Evolutionary conservation across 2,329 filamentous ascomycete genomes (phyloP).

Genomic region (Colletotrichum higginsianum): DNA sequence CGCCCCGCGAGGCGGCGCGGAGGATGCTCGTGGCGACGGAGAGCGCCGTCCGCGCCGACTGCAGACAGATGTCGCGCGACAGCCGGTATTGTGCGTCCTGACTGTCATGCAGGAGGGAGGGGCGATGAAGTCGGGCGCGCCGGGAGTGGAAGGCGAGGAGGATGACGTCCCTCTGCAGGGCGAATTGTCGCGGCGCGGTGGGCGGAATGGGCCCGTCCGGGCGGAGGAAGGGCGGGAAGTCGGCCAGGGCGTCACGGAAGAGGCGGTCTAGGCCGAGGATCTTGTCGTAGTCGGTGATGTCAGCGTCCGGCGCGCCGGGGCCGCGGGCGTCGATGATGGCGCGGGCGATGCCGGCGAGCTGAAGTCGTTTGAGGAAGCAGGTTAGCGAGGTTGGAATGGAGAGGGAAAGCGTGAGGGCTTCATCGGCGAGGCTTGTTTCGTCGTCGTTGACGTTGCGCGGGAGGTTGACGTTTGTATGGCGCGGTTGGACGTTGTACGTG

Average conservation of each 20-base stretch:
- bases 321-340: slow-evolving; percentile 52
- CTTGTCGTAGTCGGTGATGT: slow-evolving; percentile 50
- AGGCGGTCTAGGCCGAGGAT: slow-evolving; percentile 52
- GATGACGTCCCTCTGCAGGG: slow-evolving; percentile 45
- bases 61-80: slow-evolving; percentile 44
- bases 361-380: slow-evolving; percentile 56
- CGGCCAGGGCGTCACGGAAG: slow-evolving; percentile 43
- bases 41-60: slow-evolving; percentile 47
- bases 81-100: slow-evolving; percentile 23
- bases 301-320: slow-evolving; percentile 46
- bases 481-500: slow-evolving; percentile 55
- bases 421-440: slow-evolving; percentile 51
- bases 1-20: slow-evolving; percentile 14
- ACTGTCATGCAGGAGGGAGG: slow-evolving; percentile 46
- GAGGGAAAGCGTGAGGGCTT: slow-evolving; percentile 49
- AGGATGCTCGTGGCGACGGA: slow-evolving; percentile 44
- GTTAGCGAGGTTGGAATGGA: slow-evolving; percentile 54
- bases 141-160: slow-evolving; percentile 46
- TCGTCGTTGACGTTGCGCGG: slow-evolving; percentile 57
- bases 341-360: slow-evolving; percentile 55
- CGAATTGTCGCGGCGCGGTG: slow-evolving; percentile 37
- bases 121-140: slow-evolving; percentile 47
- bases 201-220: slow-evolving; percentile 38
- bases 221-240: slow-evolving; percentile 44
- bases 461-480: slow-evolving; percentile 56